Evolutionary conservation across 352 stramenopile genomes (phyloP), one percentile per base, ranked within the genome.

Genomic region (Phytophthora citricola): DNA sequence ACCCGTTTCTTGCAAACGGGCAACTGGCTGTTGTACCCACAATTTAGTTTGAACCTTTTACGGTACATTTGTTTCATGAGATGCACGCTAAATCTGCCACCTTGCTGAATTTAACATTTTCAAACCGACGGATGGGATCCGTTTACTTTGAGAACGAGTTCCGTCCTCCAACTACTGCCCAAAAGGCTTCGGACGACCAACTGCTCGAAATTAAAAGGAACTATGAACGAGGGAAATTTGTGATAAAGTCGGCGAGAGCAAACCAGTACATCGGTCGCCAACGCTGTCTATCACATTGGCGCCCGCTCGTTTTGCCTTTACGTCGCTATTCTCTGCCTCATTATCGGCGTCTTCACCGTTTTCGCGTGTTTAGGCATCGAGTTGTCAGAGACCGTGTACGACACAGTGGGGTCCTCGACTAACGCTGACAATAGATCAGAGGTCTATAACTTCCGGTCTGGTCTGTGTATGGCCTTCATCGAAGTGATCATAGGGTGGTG

Each of bases 361-460:
- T 32, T 78, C 5, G 67, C 69, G 0, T 68, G 69, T 14, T 43
- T 46, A 31, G 77, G 77, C 14, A 53, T 86, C 41, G 43, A 52
- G 0, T 34, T 79, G 4, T 49, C 49, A 7, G 58, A 78, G n/a
- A 76, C 58, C 17, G 48, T 86, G 12, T 75, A 73, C 60, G 74
- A 86, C 41, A 41, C 64, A 1, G 63, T 81, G 5, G 71, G 73
- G 2, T 66, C 67, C 10, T 81, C 73, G 46, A 58, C 63, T 10
- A 71, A 71, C 9, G 46, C 64, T 2, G 65, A 85, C 27, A 55
- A 65, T 5, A 52, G 62, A 24, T 71, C 78, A 1, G 69, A 81
- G 44, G 59, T 22, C 11, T 81, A 71, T 63, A 85, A 85, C 69
- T 74, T 76, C 54, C 63, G 63, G 17, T 85, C 77, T 6, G 74